Conservation (phyloP, 73 alveolate genomes). For the Stentor roeselii region DNA sequence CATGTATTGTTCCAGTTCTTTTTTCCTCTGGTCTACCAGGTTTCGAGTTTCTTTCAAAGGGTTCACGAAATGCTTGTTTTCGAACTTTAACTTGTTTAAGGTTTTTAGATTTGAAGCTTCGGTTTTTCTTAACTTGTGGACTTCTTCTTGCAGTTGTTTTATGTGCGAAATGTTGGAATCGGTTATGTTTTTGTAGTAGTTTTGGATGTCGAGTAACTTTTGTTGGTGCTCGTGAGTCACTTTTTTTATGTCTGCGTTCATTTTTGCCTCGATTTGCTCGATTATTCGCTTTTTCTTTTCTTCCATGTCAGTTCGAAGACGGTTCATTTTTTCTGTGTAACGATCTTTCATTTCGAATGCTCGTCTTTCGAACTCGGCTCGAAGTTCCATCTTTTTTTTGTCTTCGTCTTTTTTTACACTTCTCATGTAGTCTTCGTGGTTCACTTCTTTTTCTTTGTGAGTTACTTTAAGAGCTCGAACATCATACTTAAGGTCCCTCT, state of each 20-base stretch:
- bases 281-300: slow-evolving; percentile 84
- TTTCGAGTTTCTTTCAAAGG: slow-evolving; percentile 85
- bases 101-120: slow-evolving; percentile 69
- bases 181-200: slow-evolving; percentile 91
- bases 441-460: slow-evolving; percentile 92
- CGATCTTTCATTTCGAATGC: slow-evolving; percentile 88
- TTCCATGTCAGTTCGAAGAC: slow-evolving; percentile 92
- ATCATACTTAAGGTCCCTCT: slow-evolving; percentile 92
- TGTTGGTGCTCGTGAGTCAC: slow-evolving; percentile 86
- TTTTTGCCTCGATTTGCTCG: slow-evolving; percentile 82
- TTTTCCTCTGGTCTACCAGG: slow-evolving; percentile 70
- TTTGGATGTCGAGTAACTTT: slow-evolving; percentile 89
- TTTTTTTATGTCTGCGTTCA: slow-evolving; percentile 84
- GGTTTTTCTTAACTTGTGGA: slow-evolving; percentile 74
- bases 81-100: slow-evolving; percentile 62
- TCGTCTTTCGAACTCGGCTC: slow-evolving; percentile 90
- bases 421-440: slow-evolving; percentile 87
- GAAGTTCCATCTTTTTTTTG: slow-evolving; percentile 81
- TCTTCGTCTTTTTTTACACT: slow-evolving; percentile 90
- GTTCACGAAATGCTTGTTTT: slow-evolving; percentile 57
- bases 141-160: slow-evolving; percentile 90
- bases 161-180: slow-evolving; percentile 92
- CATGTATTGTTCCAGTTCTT: slow-evolving; percentile 61
- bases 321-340: slow-evolving; percentile 92
- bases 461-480: slow-evolving; percentile 84